Evolutionary conservation across 257 asterid genomes (phyloP).

Genomic region (Catharanthus roseus): DNA sequence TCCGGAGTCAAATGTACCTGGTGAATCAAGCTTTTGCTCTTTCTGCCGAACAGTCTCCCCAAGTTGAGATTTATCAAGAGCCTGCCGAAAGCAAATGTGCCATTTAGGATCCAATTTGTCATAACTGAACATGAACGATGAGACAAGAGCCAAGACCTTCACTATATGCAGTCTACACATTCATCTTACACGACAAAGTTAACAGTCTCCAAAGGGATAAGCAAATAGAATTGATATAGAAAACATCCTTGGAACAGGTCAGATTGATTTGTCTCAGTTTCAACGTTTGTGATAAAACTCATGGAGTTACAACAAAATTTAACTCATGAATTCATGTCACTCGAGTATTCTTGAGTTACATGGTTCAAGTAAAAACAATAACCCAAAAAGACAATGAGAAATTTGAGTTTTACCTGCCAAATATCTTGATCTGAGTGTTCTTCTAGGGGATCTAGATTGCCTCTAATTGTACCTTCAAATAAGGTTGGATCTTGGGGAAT

Average conservation of each 20-base stretch:
- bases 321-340: neutral
- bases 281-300: neutral
- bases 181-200: neutral
- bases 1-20: constrained; percentile 41
- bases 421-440: constrained; percentile 82
- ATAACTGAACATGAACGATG: neutral
- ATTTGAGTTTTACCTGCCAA: constrained; percentile 62
- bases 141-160: neutral
- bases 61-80: constrained; percentile 90
- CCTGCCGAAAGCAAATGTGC: constrained; percentile 36
- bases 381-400: neutral
- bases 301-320: neutral
- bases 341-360: neutral
- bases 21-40: constrained; percentile 79
- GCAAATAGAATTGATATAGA: neutral
- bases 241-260: neutral
- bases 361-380: neutral
- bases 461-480: constrained; percentile 95
- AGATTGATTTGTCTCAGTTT: neutral
- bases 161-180: neutral
- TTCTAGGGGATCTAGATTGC: constrained; percentile 85
- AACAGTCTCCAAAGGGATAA: neutral
- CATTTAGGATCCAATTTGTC: neutral
- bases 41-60: constrained; percentile 76
- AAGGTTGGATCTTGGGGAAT: constrained; percentile 97